Evolutionary conservation across 1,284 basidiomycete genomes (phyloP).

Genomic region (Blastosporella zonata): DNA sequence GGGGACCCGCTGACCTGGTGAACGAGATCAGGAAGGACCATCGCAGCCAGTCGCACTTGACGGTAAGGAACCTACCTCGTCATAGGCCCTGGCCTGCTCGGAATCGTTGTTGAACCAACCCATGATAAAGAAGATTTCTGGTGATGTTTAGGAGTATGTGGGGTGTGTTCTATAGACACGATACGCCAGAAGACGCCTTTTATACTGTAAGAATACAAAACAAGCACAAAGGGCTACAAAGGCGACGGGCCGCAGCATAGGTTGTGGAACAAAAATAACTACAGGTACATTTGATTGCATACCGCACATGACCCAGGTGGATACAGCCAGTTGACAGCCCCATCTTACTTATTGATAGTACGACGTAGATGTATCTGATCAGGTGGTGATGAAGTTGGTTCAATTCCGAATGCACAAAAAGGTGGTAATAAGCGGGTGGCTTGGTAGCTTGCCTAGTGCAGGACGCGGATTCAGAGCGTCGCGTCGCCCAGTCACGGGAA

Average conservation of each 20-base stretch:
- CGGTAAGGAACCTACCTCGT: conserved; percentile 31
- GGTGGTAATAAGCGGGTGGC: no score
- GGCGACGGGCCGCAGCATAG: not conserved
- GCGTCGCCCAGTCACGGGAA: no score
- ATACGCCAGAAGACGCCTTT: not conserved
- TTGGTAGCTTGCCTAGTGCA: no score
- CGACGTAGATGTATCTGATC: no score
- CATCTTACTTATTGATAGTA: no score
- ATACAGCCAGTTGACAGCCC: no score
- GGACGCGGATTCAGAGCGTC: no score
- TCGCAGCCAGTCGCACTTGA: not conserved
- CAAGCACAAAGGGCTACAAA: not conserved
- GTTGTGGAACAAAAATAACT: no score
- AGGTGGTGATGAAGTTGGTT: no score
- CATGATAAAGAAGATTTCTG: conserved; percentile 34
- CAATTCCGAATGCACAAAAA: no score
- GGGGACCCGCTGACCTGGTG: conserved; percentile 43
- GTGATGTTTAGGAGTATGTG: not conserved
- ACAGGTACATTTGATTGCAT: no score
- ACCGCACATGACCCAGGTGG: no score
- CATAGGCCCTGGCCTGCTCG: conserved; percentile 45
- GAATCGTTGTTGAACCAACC: conserved; percentile 52
- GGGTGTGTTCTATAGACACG: not conserved
- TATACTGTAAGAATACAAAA: conserved; percentile 7
- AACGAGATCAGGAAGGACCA: not conserved